Evolutionary conservation across 352 stramenopile species (phyloP).

Genomic region (Pythium brassicae): DNA sequence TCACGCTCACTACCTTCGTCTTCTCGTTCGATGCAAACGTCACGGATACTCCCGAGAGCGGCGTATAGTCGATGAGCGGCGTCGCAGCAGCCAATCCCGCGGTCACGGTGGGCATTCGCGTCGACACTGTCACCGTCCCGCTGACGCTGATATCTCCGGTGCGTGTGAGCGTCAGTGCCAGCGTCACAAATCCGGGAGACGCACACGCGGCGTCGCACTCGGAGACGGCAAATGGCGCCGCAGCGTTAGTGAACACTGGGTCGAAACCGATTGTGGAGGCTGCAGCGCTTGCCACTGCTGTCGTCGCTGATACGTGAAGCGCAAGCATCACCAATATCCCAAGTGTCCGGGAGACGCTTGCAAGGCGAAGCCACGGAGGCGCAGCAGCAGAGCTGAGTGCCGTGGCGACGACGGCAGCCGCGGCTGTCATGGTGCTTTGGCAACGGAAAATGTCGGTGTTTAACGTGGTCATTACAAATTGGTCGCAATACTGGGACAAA

Average conservation of each 20-base stretch:
- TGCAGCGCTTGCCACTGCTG: neutral
- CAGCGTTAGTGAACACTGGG: slow-evolving; percentile 20
- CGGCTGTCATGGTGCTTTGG: no score
- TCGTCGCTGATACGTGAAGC: neutral
- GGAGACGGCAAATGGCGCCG: slow-evolving; percentile 19
- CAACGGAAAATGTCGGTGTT: no score
- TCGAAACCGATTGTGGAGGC: slow-evolving; percentile 31
- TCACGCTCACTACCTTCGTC: slow-evolving; percentile 23
- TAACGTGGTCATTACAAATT: no score
- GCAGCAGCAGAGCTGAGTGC: neutral
- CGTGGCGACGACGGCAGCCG: no score
- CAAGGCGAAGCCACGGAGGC: neutral
- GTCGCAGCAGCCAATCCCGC: slow-evolving; percentile 14
- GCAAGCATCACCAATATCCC: slow-evolving; percentile 4
- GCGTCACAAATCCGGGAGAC: slow-evolving; percentile 23
- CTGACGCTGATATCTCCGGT: slow-evolving; percentile 19
- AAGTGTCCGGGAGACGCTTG: neutral
- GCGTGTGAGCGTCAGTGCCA: slow-evolving; percentile 31
- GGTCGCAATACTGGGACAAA: no score
- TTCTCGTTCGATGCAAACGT: slow-evolving; percentile 26
- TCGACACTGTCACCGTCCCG: slow-evolving; percentile 36
- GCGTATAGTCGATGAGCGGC: slow-evolving; percentile 26
- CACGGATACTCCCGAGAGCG: slow-evolving; percentile 18
- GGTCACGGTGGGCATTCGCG: slow-evolving; percentile 11
- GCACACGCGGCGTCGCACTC: slow-evolving; percentile 36